A percentile compares a stretch with the other conserved stretches of the same genome.
These are phyloP conservation scores for Glaciozyma antarctica DNA, from an alignment of 768 basidiomycete genomes.

Conservation along the genomic window DNA sequence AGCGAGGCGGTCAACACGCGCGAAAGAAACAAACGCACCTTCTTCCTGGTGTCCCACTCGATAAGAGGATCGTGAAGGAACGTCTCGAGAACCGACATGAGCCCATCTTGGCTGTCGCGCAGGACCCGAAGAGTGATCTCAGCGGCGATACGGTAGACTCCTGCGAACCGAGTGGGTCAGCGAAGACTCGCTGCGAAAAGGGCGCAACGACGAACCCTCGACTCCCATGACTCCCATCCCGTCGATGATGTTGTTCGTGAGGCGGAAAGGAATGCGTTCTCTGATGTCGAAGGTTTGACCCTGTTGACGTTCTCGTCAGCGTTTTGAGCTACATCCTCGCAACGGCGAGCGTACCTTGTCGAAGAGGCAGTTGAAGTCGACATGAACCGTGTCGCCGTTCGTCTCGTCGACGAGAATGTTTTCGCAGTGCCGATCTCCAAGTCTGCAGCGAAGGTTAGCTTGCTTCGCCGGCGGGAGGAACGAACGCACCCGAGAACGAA, in stretches of 20 bases:
- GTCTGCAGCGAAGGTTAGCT: constrained; percentile 43
- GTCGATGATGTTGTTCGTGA: constrained; percentile 86
- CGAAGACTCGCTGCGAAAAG: neutral
- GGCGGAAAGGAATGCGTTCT: constrained; percentile 84
- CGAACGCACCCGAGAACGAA: constrained; percentile 76
- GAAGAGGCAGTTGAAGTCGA: constrained; percentile 96
- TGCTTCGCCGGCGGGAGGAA: neutral
- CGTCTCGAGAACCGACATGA: constrained; percentile 92
- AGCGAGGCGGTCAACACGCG: neutral
- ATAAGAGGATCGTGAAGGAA: constrained; percentile 95
- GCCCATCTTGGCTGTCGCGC: constrained; percentile 77
- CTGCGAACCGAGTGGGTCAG: constrained; percentile 40
- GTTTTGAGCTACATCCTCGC: neutral
- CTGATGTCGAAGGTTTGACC: constrained; percentile 78
- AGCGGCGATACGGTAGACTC: constrained; percentile 80
- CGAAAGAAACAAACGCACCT: constrained; percentile 44
- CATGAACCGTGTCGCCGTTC: constrained; percentile 85
- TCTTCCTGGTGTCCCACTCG: constrained; percentile 80
- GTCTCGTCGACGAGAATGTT: constrained; percentile 86
- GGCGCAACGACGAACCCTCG: constrained; percentile 53
- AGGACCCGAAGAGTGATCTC: constrained; percentile 82
- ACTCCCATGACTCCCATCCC: constrained; percentile 86
- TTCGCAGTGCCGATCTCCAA: constrained; percentile 95
- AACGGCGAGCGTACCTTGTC: constrained; percentile 61
- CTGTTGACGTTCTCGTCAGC: constrained; percentile 34